Evolutionary conservation across 2,329 filamentous ascomycete genomes (phyloP).

Genomic region (Parastagonospora avenae): DNA sequence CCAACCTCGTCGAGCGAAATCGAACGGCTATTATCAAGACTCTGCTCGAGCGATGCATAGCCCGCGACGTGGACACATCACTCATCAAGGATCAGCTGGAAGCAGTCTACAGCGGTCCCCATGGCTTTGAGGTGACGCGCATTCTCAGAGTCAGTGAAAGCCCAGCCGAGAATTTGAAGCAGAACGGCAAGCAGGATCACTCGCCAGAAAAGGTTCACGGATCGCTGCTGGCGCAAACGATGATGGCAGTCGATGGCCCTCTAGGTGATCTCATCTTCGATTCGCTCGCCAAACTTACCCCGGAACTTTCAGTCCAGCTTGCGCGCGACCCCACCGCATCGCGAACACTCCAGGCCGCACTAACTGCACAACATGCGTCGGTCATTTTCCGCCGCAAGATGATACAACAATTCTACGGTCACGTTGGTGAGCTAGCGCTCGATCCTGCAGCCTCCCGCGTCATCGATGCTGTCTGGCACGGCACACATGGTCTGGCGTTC

Average conservation of each 20-base stretch:
- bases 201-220: slow-evolving; percentile 72
- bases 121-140: slow-evolving; percentile 61
- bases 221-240: slow-evolving; percentile 77
- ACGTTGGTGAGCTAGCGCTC: slow-evolving; percentile 64
- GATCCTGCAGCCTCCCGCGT: slow-evolving; percentile 69
- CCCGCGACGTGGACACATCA: slow-evolving; percentile 65
- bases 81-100: slow-evolving; percentile 63
- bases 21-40: slow-evolving; percentile 80
- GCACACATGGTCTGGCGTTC: slow-evolving; percentile 67
- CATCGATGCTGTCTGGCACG: slow-evolving; percentile 69
- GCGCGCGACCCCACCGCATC: slow-evolving; percentile 65
- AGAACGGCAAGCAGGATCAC: slow-evolving; percentile 34
- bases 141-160: slow-evolving; percentile 63
- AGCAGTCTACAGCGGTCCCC: slow-evolving; percentile 58
- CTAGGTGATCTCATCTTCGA: slow-evolving; percentile 74
- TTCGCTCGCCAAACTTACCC: slow-evolving; percentile 54
- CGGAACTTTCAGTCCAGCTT: slow-evolving; percentile 63
- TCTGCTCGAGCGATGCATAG: slow-evolving; percentile 80
- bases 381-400: slow-evolving; percentile 66
- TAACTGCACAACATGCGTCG: slow-evolving; percentile 60
- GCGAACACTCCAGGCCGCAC: slow-evolving; percentile 67
- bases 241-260: slow-evolving; percentile 74
- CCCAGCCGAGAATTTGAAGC: slow-evolving; percentile 46
- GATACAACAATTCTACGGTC: slow-evolving; percentile 66
- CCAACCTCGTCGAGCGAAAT: slow-evolving; percentile 73